A percentile compares a stretch with the other conserved stretches of the same genome.
Conservation (phyloP, 1,284 basidiomycete genomes). For the Malassezia slooffiae region DNA sequence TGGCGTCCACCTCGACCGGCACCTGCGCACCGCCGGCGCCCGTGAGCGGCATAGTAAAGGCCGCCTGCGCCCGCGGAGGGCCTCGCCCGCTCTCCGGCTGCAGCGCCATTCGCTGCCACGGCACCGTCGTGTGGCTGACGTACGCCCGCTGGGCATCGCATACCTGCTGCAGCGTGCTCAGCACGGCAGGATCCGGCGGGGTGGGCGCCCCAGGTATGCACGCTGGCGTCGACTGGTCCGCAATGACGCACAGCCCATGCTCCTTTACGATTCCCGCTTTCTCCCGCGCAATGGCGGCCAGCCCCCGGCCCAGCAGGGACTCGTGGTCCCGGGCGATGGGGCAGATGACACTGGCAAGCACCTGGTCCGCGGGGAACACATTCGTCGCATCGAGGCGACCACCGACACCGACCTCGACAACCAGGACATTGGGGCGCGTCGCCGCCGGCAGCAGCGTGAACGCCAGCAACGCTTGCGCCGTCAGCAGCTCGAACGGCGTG, state of each 20-base stretch:
- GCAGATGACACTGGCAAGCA: conserved; percentile 67
- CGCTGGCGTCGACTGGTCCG: conserved; percentile 39
- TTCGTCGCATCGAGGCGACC: conserved; percentile 89
- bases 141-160: too few relatives aligned
- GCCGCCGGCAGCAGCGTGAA: conserved; percentile 40
- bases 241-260: conserved; percentile 62
- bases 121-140: too few relatives aligned
- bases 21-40: too few relatives aligned
- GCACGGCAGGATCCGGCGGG: too few relatives aligned
- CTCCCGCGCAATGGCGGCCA: conserved; percentile 65
- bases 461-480: conserved; percentile 50
- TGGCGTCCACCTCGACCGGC: conserved; percentile 21
- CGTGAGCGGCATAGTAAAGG: too few relatives aligned
- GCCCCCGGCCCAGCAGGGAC: conserved; percentile 67
- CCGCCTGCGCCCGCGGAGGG: too few relatives aligned
- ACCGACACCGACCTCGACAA: conserved; percentile 91
- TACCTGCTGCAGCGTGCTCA: too few relatives aligned
- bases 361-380: conserved; percentile 58
- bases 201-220: too few relatives aligned
- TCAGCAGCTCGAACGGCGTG: conserved; percentile 38
- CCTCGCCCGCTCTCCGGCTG: too few relatives aligned
- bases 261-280: conserved; percentile 71
- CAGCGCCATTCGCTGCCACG: too few relatives aligned
- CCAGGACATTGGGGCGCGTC: conserved; percentile 60
- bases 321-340: conserved; percentile 87